Evolutionary conservation across 495 filamentous ascomycete species (phyloP), one percentile per base, ranked within the genome.

Genomic region (Neurospora sp.): DNA sequence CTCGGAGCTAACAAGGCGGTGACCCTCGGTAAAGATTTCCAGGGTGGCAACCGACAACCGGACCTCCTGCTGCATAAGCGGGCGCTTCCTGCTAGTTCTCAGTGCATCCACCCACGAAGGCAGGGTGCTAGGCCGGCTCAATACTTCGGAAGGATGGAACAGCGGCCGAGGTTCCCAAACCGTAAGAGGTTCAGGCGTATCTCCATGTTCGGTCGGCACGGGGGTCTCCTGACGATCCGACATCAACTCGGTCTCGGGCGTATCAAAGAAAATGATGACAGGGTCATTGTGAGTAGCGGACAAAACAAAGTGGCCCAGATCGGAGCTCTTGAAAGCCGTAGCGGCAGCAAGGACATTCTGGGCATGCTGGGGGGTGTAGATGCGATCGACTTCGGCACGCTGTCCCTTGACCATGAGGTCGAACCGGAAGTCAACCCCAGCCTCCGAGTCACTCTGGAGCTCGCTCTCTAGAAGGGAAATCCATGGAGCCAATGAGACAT

Each of bases 281-380:
- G 93, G 89, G 70, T 88, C 84, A 38, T 87, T 85, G 31, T 86
- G 81, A 7, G 87, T 86, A n/a, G 87, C 85, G 0, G 94, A 94
- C 44, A 97, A 83, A 44, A 98, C 82, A 48, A 96, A 86, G 75
- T 94, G 92, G 70, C 93, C 94, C 61, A 96, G 82, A 74, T 94
- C 90, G 14, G 89, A 88, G 75, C 94, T 91, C 41, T 86, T 85
- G 72, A 94, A 87, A 22, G 89, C 85, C n/a, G 91, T 81, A 74
- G 89, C 88, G 16, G 90, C 86, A 17, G 87, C 84, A 39, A 91
- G 82, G 59, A 85, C 84, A 7, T 77, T 79, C 69, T 79, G 80
- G 39, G 79, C 73, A 65, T 82, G 71, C 37, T 83, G 77, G 68
- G 83, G 83, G 0, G 85, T 86, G 75, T 89, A 84, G 44, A 92